Conservation (phyloP, 495 filamentous ascomycete species). For the Podospora bellae-mahoneyi region DNA sequence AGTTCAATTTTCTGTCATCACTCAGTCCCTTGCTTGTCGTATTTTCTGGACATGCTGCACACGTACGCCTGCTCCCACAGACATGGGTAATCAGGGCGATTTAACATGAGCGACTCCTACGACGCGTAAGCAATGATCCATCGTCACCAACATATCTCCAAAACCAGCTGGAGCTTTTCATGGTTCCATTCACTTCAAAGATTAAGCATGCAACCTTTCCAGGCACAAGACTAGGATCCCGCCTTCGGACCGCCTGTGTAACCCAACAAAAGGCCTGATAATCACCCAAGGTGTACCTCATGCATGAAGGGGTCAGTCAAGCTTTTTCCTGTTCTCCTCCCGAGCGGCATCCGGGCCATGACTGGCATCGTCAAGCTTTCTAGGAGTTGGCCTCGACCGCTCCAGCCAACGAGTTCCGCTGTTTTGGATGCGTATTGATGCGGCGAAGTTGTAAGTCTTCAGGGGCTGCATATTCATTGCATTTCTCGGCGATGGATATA, state of each 20-base stretch:
- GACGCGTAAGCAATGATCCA: background rate
- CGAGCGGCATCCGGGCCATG: background rate
- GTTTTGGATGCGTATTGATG: background rate
- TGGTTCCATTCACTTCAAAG: background rate
- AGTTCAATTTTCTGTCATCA: background rate
- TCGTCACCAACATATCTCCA: background rate
- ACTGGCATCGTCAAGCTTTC: background rate
- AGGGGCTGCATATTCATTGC: background rate
- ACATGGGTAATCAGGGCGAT: background rate
- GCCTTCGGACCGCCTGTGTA: background rate
- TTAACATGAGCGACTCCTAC: background rate
- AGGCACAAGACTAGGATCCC: background rate
- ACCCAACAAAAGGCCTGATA: background rate
- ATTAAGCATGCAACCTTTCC: background rate
- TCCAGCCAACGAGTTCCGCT: background rate
- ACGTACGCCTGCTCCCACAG: background rate
- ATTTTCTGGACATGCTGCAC: background rate
- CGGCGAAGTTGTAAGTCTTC: background rate
- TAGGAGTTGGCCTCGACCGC: background rate
- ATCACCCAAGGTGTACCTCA: background rate
- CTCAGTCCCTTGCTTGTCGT: background rate
- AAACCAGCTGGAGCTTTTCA: background rate
- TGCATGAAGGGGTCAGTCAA: background rate
- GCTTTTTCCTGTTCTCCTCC: background rate
- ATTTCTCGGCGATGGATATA: background rate